Evolutionary conservation across 140 eudicot genomes (phyloP).

Genomic region (Oenanthe javanica): DNA sequence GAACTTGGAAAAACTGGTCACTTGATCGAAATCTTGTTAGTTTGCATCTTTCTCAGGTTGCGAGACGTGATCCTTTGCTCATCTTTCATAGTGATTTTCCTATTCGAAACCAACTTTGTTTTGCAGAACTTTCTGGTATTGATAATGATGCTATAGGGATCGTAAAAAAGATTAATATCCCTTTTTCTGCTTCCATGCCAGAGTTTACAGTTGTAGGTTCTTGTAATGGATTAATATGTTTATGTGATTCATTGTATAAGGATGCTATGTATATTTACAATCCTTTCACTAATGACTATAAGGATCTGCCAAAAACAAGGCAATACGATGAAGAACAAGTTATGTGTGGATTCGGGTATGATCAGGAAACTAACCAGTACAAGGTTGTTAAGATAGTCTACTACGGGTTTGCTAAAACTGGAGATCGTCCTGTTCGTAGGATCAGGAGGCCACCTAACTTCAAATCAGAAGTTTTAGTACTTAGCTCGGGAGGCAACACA

Average conservation of each 20-base stretch:
- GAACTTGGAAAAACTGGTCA: constrained; percentile 8
- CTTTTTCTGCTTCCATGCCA: constrained; percentile 24
- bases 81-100: constrained; percentile 25
- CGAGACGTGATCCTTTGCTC: background rate
- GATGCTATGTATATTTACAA: constrained; percentile 39
- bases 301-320: constrained; percentile 30
- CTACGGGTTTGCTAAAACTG: background rate
- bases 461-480: constrained; percentile 21
- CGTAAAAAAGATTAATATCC: constrained; percentile 25
- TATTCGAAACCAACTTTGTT: constrained; percentile 17
- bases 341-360: constrained; percentile 46
- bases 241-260: constrained; percentile 36
- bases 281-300: constrained; percentile 36
- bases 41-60: constrained; percentile 6
- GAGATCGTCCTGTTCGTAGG: background rate
- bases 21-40: constrained; percentile 5
- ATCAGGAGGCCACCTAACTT: background rate
- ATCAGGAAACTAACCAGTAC: constrained; percentile 36
- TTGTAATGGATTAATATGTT: constrained; percentile 50
- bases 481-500: constrained; percentile 9
- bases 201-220: constrained; percentile 31
- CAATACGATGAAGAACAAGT: constrained; percentile 40
- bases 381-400: constrained; percentile 30
- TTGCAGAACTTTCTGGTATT: constrained; percentile 13
- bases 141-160: background rate